A percentile compares a stretch with the other conserved stretches of the same genome.
Evolutionary conservation across 2,329 filamentous ascomycete species (phyloP).

Genomic region (Cercospora sp.): DNA sequence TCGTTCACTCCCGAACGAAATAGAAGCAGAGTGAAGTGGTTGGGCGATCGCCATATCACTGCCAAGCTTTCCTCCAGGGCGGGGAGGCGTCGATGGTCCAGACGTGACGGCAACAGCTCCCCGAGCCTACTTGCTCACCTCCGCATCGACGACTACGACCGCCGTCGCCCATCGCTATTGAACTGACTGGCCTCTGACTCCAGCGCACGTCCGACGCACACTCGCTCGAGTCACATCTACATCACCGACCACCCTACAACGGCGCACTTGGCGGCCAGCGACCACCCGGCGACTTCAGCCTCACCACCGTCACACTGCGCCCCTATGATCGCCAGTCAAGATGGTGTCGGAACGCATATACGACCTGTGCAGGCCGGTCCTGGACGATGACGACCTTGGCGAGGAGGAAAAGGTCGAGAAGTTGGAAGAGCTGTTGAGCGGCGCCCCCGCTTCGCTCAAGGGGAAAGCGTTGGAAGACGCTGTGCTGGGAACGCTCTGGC

Average conservation of each 20-base stretch:
- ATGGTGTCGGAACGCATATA: slow-evolving; percentile 95
- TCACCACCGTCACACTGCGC: background rate
- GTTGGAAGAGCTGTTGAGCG: slow-evolving; percentile 80
- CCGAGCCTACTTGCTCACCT: slow-evolving; percentile 5
- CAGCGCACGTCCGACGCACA: background rate
- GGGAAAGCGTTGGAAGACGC: slow-evolving; percentile 83
- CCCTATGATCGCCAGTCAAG: slow-evolving; percentile 36
- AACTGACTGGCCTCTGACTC: background rate
- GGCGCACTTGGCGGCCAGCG: background rate
- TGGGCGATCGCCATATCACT: background rate
- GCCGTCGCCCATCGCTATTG: background rate
- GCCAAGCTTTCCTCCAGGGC: slow-evolving; percentile 2
- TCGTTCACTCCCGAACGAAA: background rate
- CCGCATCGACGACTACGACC: slow-evolving; percentile 8
- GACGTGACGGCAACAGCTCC: slow-evolving; percentile 1
- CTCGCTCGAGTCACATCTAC: background rate
- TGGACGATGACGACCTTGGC: slow-evolving; percentile 72
- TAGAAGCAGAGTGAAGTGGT: background rate
- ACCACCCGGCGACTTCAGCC: slow-evolving; percentile 11
- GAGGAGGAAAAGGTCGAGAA: slow-evolving; percentile 90
- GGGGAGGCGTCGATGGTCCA: slow-evolving; percentile 5
- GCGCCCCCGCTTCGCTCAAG: slow-evolving; percentile 68
- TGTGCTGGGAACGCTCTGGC: slow-evolving; percentile 87
- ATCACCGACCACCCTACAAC: background rate
- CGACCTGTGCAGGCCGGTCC: slow-evolving; percentile 84